A percentile compares a stretch with the other conserved stretches of the same genome.
phyloP scores from a whole-genome alignment of 202 grass and related monocot species.

The Alloteropsis angusta region DNA sequence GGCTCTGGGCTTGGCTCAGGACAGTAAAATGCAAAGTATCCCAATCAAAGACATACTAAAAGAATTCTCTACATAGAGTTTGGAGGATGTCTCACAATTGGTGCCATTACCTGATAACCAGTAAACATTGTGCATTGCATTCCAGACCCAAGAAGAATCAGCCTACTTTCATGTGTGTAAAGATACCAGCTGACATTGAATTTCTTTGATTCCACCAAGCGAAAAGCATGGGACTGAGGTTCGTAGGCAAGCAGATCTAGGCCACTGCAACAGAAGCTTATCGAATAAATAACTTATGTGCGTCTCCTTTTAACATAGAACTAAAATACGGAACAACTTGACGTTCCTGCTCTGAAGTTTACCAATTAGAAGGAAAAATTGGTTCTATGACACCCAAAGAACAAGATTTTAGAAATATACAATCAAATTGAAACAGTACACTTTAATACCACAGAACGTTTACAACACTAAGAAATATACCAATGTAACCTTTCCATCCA shows the following conservation, averaged over 20 bases:
- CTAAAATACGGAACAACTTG: neutral
- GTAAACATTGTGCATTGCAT: slow-evolving; percentile 82
- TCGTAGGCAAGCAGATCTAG: slow-evolving; percentile 83
- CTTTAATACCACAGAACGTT: too few relatives aligned
- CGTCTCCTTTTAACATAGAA: slow-evolving; percentile 15
- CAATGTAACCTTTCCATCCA: too few relatives aligned
- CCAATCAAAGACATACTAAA: neutral
- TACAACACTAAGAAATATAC: too few relatives aligned
- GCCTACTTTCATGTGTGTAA: slow-evolving; percentile 94
- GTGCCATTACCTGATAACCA: slow-evolving; percentile 75
- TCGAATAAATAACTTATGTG: slow-evolving; percentile 2
- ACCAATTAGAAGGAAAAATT: neutral
- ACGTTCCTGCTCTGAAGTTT: neutral
- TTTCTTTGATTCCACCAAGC: slow-evolving; percentile 66
- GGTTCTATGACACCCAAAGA: neutral
- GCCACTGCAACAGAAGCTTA: slow-evolving; percentile 50
- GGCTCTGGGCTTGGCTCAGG: neutral
- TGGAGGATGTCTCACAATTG: neutral
- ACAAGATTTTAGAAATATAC: too few relatives aligned
- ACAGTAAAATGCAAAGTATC: neutral
- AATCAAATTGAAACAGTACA: too few relatives aligned
- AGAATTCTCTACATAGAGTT: neutral
- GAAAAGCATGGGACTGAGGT: slow-evolving; percentile 63
- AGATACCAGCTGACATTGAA: slow-evolving; percentile 79
- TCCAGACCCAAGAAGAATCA: slow-evolving; percentile 92